Evolutionary conservation across 2,329 filamentous ascomycete species (phyloP).

Genomic region (Emergomyces africanus): DNA sequence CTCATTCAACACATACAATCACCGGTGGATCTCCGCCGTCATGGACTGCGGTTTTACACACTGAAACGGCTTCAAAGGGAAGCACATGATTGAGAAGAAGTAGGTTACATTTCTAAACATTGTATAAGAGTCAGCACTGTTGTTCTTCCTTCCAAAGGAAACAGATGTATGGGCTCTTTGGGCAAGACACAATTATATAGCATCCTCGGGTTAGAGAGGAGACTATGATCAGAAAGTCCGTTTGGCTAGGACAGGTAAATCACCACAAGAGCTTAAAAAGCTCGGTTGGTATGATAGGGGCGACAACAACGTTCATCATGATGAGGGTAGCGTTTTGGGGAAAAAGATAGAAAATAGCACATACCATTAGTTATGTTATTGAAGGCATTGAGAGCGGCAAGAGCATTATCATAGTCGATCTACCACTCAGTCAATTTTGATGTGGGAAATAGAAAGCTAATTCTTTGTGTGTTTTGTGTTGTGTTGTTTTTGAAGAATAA

Average conservation of each 20-base stretch:
- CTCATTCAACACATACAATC: background rate
- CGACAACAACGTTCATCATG: constrained; percentile 50
- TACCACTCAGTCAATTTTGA: background rate
- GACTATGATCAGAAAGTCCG: constrained; percentile 40
- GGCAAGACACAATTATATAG: too few species aligned
- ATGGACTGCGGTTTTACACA: background rate
- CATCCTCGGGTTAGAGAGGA: background rate
- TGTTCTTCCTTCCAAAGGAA: background rate
- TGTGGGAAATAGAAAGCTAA: background rate
- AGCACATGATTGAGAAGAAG: background rate
- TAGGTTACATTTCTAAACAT: background rate
- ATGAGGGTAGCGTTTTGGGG: too few species aligned
- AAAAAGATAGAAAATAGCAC: constrained; percentile 7
- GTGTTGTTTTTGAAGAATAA: too few species aligned
- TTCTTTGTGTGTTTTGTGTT: background rate
- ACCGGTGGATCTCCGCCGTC: background rate
- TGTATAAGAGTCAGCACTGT: background rate
- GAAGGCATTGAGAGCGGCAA: background rate
- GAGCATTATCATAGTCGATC: background rate
- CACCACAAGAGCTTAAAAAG: constrained; percentile 34
- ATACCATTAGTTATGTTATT: constrained; percentile 1
- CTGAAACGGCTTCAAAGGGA: background rate
- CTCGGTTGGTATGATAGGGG: constrained; percentile 43
- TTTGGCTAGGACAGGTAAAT: constrained; percentile 51
- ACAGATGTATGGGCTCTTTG: too few species aligned